These are phyloP conservation scores for Musa beccarii DNA, from an alignment of 176 grass and related monocot genomes.

Conservation along the genomic window DNA sequence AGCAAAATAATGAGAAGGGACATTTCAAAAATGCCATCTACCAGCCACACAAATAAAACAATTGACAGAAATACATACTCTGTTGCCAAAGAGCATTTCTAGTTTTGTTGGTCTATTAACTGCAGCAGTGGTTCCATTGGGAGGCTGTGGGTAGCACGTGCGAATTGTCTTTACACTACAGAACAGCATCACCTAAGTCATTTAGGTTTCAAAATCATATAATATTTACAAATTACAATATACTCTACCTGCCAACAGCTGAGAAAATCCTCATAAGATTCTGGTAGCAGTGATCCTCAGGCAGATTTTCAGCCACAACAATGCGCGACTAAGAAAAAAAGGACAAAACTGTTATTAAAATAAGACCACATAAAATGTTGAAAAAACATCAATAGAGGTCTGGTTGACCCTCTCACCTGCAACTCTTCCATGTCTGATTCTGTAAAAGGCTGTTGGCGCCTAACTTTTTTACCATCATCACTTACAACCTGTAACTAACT, in stretches of 20 bases:
- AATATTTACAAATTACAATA: neutral
- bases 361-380: constrained; percentile 8
- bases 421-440: constrained; percentile 87
- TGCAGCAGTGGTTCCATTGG: constrained; percentile 69
- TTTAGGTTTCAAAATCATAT: neutral
- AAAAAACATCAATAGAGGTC: neutral
- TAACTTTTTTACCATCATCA: constrained; percentile 93
- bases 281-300: constrained; percentile 98
- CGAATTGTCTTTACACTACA: constrained; percentile 93
- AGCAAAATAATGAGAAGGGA: neutral
- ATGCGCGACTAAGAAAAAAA: constrained; percentile 57
- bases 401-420: constrained; percentile 37
- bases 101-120: constrained; percentile 87
- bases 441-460: constrained; percentile 65
- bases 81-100: constrained; percentile 99
- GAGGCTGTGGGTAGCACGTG: constrained; percentile 87
- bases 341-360: constrained; percentile 10
- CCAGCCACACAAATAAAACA: constrained; percentile 11
- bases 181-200: constrained; percentile 15
- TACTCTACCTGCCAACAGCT: constrained; percentile 68
- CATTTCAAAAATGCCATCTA: neutral
- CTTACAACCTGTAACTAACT: constrained; percentile 55
- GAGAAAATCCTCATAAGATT: constrained; percentile 99
- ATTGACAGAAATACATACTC: constrained; percentile 34
- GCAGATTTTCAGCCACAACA: constrained; percentile 93